Base-by-base conservation (phyloP, 2,329 filamentous ascomycete genomes). In the Malbranchea cinnamomea region DNA sequence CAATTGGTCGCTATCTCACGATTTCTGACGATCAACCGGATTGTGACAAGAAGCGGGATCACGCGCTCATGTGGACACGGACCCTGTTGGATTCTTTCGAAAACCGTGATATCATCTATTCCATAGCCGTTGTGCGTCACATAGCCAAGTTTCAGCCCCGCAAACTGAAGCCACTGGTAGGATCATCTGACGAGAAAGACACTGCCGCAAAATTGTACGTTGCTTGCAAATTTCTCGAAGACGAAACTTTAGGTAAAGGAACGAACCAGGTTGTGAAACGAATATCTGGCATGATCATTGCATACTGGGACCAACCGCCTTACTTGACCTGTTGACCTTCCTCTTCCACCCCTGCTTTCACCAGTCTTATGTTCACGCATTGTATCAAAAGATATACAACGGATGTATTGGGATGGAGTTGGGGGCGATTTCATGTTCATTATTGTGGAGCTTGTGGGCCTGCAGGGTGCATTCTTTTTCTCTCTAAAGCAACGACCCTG, bases 21-120 rank as follows among this genome's bases (percentile, higher is more conserved):
- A 59, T 74, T 12, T 68, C 67, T 17, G 68, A 79, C 35, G 66
- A 74, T 21, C 60, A 67, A 27, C 58, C 67, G 4, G 53, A 54
- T 35, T 52, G 45, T 34, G 59, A 56, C 34, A 71, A 65, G 42
- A 62, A 67, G 31, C 69, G 82, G 20, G 76, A 84, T 31, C 67
- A 73, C 15, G 68, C 71, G 2, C 59, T 93, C 17, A 54, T 54
- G 4, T 65, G 66, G 30, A 70, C 83, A 52, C 74, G 82, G 18
- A 67, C 67, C 33, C 63, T 87, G 13, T 65, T 93, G 8, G 78
- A 83, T 41, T 78, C 78, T 27, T 70, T 77, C 14, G 85, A 94
- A 56, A 89, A 87, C 45, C 74, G 85, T 31, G 84, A 94, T 49
- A 77, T 93, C 11, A 70, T 94, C 33, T 93, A 93, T 55, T 89